These are phyloP conservation scores for Rosellinia necatrix DNA, from an alignment of 2,329 filamentous ascomycete genomes.

Conservation along the genomic window DNA sequence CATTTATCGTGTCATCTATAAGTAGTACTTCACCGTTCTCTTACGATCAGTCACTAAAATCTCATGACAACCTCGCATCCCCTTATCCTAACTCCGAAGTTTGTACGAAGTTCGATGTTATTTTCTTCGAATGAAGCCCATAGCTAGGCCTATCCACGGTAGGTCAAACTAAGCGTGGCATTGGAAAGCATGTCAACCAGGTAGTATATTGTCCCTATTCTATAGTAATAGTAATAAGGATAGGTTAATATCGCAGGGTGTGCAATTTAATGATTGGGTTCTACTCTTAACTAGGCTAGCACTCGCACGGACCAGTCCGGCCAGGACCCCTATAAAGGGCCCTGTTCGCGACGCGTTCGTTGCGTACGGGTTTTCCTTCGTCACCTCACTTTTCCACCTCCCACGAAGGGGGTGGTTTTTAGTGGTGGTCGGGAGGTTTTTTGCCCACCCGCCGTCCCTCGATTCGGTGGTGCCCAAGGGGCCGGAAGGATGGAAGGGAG, in stretches of 20 bases:
- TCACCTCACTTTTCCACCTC: too few species aligned
- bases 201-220: too few species aligned
- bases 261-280: not conserved
- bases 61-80: not conserved
- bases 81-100: not conserved
- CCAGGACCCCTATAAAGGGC: too few species aligned
- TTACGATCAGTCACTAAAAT: slow-evolving; percentile 7
- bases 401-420: too few species aligned
- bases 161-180: not conserved
- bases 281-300: too few species aligned
- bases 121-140: not conserved
- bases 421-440: too few species aligned
- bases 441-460: too few species aligned
- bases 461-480: too few species aligned
- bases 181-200: not conserved
- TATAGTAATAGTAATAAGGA: slow-evolving; percentile 3
- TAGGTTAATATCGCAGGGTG: not conserved
- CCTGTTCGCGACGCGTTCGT: too few species aligned
- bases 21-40: slow-evolving; percentile 13
- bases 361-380: too few species aligned
- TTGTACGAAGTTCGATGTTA: slow-evolving; percentile 3
- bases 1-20: slow-evolving; percentile 12
- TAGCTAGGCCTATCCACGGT: not conserved
- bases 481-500: too few species aligned
- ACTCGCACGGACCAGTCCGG: too few species aligned